These are phyloP conservation scores for Curvularia spicifera DNA, from an alignment of 2,329 filamentous ascomycete genomes.

Conservation along the genomic window DNA sequence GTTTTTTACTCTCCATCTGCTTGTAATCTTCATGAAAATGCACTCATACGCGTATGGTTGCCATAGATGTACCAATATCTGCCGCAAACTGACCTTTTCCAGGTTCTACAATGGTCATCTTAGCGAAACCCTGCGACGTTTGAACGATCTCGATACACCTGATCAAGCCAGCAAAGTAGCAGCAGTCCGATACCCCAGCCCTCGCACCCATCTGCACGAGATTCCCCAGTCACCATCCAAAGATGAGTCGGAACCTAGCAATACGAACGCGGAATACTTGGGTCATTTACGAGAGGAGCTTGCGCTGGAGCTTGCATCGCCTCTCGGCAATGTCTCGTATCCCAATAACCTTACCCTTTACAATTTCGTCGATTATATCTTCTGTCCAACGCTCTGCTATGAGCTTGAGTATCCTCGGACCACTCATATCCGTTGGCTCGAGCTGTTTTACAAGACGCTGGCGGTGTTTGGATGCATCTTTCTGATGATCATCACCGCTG, in stretches of 20 bases:
- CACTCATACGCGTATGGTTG: conserved; percentile 77
- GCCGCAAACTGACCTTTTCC: neutral
- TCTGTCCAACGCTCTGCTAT: conserved; percentile 96
- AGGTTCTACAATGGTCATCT: conserved; percentile 95
- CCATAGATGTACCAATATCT: neutral
- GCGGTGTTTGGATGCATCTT: conserved; percentile 98
- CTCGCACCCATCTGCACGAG: conserved; percentile 59
- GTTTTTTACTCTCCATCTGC: conserved; percentile 87
- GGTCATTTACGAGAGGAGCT: conserved; percentile 80
- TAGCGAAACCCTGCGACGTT: conserved; percentile 80
- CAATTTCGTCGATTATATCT: conserved; percentile 86
- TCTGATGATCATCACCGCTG: conserved; percentile 85
- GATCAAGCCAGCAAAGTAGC: conserved; percentile 71
- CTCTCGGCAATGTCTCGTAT: conserved; percentile 87
- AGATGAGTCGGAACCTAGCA: conserved; percentile 50
- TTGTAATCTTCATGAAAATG: conserved; percentile 98
- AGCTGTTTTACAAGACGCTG: conserved; percentile 81
- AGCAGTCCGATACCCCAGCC: conserved; percentile 73
- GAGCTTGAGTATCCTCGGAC: conserved; percentile 94
- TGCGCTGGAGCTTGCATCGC: conserved; percentile 88
- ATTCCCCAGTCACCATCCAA: conserved; percentile 55
- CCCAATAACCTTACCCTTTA: conserved; percentile 81
- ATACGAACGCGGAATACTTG: conserved; percentile 53
- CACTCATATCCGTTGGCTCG: conserved; percentile 74
- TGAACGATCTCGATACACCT: conserved; percentile 80